Percentiles rank a stretch among this genome's conserved stretches.
Conservation (phyloP, 2,329 filamentous ascomycete species). For the Ramularia endophylla region DNA sequence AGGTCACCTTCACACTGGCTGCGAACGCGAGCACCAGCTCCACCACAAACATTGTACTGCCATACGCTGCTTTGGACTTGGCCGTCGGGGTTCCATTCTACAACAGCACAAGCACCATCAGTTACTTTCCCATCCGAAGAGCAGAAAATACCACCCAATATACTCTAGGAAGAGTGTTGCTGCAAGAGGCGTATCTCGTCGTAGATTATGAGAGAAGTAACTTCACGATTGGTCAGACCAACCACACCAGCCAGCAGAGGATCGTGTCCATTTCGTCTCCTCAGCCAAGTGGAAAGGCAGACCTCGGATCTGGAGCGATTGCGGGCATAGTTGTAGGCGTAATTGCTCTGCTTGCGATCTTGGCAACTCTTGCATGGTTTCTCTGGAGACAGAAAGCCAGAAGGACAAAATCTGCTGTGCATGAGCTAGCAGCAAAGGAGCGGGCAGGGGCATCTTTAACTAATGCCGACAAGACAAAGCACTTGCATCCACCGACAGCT, state of each 20-base stretch:
- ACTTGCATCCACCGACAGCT: too few relatives aligned
- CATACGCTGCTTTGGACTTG: slow-evolving; percentile 29
- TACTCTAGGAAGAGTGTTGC: slow-evolving; percentile 25
- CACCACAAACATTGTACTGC: slow-evolving; percentile 21
- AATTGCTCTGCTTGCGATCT: neutral
- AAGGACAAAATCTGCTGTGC: too few relatives aligned
- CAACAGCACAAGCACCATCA: slow-evolving; percentile 1
- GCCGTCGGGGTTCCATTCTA: slow-evolving; percentile 15
- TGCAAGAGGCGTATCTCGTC: slow-evolving; percentile 26
- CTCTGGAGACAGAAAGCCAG: too few relatives aligned
- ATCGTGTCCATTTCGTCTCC: slow-evolving; percentile 6
- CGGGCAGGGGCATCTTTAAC: too few relatives aligned
- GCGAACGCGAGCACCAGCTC: slow-evolving; percentile 1
- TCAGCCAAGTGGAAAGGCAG: neutral
- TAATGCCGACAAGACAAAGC: too few relatives aligned
- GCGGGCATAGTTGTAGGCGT: slow-evolving; percentile 13
- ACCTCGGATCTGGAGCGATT: slow-evolving; percentile 11
- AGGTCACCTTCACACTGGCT: slow-evolving; percentile 31
- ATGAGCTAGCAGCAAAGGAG: too few relatives aligned
- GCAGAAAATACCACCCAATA: slow-evolving; percentile 23
- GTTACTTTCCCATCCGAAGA: slow-evolving; percentile 25
- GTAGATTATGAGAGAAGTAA: slow-evolving; percentile 14
- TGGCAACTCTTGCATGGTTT: too few relatives aligned
- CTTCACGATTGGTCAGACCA: slow-evolving; percentile 13
- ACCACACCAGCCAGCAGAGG: slow-evolving; percentile 4